These are phyloP conservation scores for Cyclotella atomus DNA, from an alignment of 108 stramenopile genomes.

Conservation along the genomic window DNA sequence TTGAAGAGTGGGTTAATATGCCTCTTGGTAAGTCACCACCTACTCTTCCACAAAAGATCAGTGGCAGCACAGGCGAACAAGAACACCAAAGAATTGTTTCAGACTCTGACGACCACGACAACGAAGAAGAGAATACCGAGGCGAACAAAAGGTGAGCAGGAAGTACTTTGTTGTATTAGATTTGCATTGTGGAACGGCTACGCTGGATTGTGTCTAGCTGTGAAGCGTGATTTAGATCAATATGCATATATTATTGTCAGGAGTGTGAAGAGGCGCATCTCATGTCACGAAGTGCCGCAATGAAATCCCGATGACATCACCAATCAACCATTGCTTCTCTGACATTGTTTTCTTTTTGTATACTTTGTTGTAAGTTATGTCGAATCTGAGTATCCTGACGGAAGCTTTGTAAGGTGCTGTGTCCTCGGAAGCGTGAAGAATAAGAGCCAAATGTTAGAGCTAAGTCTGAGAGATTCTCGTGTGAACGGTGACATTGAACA, in stretches of 20 bases:
- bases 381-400: conserved; percentile 54
- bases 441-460: conserved; percentile 56
- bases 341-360: conserved; percentile 26
- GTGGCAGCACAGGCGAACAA: conserved; percentile 15
- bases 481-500: conserved; percentile 49
- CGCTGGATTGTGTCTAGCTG: conserved; percentile 41
- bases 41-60: background rate
- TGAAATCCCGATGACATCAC: conserved; percentile 83
- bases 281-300: conserved; percentile 62
- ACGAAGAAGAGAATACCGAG: conserved; percentile 53
- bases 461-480: conserved; percentile 72
- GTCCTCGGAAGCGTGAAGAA: conserved; percentile 57
- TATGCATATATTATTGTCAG: conserved; percentile 59
- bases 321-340: background rate
- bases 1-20: conserved; percentile 89
- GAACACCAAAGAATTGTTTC: conserved; percentile 31
- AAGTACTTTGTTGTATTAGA: background rate
- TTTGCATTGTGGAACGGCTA: conserved; percentile 63
- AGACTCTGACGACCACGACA: conserved; percentile 47
- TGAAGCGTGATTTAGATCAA: conserved; percentile 45
- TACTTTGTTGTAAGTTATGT: conserved; percentile 13
- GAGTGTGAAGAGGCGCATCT: conserved; percentile 85
- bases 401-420: conserved; percentile 69
- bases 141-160: background rate
- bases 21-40: conserved; percentile 60